A percentile compares a stretch with the other conserved stretches of the same genome.
phyloP scores from a whole-genome alignment of 192 early-diverging fungal species.

The Coemansia sp. region DNA sequence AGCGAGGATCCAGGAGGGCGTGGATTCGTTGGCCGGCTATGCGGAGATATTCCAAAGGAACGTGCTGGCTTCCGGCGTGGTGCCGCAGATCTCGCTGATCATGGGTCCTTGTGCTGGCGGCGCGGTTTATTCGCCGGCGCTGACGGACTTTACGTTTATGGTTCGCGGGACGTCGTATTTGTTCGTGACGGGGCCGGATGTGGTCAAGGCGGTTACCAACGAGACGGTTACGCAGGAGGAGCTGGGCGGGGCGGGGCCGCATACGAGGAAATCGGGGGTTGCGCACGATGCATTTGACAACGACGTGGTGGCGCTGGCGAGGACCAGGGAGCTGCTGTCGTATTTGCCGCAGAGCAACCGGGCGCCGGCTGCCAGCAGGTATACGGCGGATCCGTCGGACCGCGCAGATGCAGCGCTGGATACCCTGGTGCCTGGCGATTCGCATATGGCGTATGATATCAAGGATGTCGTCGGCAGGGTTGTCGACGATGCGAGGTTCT shows the following conservation, averaged over 20 bases:
- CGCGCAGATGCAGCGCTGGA: conserved; percentile 78
- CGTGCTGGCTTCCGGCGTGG: conserved; percentile 86
- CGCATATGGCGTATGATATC: conserved; percentile 93
- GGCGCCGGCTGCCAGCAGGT: conserved; percentile 61
- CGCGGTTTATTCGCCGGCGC: conserved; percentile 93
- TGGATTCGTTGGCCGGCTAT: conserved; percentile 92
- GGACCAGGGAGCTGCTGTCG: conserved; percentile 79
- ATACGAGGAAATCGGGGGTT: conserved; percentile 89
- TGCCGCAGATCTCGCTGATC: conserved; percentile 93
- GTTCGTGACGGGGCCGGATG: conserved; percentile 96
- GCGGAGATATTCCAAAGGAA: conserved; percentile 96
- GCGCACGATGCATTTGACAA: conserved; percentile 92
- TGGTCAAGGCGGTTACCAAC: conserved; percentile 94
- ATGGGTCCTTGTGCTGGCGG: conserved; percentile 99
- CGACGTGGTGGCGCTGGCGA: conserved; percentile 81
- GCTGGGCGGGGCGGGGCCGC: conserved; percentile 85
- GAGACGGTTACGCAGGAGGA: conserved; percentile 93
- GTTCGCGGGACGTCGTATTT: conserved; percentile 92
- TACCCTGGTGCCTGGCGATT: conserved; percentile 84
- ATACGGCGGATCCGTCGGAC: conserved; percentile 61
- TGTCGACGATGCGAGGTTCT: conserved; percentile 81
- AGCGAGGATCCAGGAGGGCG: conserved; percentile 97
- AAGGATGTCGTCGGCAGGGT: conserved; percentile 80
- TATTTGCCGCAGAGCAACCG: conserved; percentile 86
- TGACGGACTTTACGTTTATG: conserved; percentile 98